Percentiles rank a stretch among this genome's conserved stretches.
phyloP scores from a whole-genome alignment of 2,329 filamentous ascomycete genomes.

The Ascochyta lentis region DNA sequence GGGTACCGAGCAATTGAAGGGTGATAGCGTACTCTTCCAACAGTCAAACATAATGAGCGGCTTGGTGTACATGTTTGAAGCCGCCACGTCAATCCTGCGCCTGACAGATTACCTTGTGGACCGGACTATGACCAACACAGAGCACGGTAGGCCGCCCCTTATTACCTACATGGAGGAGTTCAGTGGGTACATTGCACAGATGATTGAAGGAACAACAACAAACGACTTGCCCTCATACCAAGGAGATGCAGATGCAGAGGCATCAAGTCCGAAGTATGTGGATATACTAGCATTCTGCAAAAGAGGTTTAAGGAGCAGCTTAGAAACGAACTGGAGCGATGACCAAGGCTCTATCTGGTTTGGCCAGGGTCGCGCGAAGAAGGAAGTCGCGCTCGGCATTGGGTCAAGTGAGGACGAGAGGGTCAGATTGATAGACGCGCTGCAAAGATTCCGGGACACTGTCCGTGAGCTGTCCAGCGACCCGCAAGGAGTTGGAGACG shows the following conservation, averaged over 20 bases:
- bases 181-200: constrained; percentile 39
- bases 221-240: constrained; percentile 23
- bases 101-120: constrained; percentile 57
- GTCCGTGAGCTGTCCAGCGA: neutral
- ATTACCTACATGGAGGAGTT: constrained; percentile 52
- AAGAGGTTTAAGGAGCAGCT: constrained; percentile 53
- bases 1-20: constrained; percentile 48
- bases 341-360: constrained; percentile 52
- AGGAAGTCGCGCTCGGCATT: constrained; percentile 53
- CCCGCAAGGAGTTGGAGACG: neutral
- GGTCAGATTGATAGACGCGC: constrained; percentile 20
- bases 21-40: constrained; percentile 44
- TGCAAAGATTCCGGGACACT: constrained; percentile 17
- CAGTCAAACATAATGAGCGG: constrained; percentile 50
- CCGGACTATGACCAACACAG: constrained; percentile 24
- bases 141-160: constrained; percentile 27
- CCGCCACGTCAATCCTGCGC: constrained; percentile 50
- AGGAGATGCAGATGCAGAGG: constrained; percentile 16
- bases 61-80: constrained; percentile 50
- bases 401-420: constrained; percentile 38
- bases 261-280: neutral
- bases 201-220: constrained; percentile 33
- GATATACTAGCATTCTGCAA: constrained; percentile 39
- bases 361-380: constrained; percentile 52
- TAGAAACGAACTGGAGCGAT: constrained; percentile 56